Conservation (phyloP, 352 stramenopile species). For the Phytopythium oedochilum region DNA sequence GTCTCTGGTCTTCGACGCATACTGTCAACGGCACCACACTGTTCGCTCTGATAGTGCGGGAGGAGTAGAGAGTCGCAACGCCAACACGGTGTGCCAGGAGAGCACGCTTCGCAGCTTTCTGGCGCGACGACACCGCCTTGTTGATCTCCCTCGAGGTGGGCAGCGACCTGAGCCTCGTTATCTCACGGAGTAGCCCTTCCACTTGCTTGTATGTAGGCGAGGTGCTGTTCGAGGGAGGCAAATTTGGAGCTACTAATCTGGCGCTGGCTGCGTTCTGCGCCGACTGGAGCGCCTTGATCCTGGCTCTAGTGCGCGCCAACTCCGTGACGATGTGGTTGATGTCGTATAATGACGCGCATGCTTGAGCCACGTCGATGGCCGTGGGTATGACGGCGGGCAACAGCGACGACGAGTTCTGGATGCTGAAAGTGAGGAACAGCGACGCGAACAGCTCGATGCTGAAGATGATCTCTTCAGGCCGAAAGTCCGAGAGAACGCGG, state of each 20-base stretch:
- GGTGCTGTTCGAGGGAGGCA: conserved; percentile 11
- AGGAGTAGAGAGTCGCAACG: too few relatives aligned
- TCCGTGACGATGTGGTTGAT: conserved; percentile 2
- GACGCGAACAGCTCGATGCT: conserved; percentile 19
- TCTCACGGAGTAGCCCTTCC: too few relatives aligned
- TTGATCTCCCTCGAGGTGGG: too few relatives aligned
- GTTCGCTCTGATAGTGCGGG: too few relatives aligned
- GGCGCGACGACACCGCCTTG: too few relatives aligned
- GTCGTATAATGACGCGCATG: conserved; percentile 7
- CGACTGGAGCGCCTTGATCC: not conserved
- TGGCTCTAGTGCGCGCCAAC: not conserved
- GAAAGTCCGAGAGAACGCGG: conserved; percentile 11
- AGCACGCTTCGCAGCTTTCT: too few relatives aligned
- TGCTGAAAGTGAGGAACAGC: conserved; percentile 32
- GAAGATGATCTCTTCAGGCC: conserved; percentile 15
- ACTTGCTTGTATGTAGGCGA: not conserved
- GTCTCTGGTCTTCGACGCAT: too few relatives aligned
- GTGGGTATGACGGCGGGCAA: conserved; percentile 17
- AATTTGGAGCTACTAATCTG: too few relatives aligned
- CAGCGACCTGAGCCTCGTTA: too few relatives aligned
- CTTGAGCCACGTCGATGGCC: conserved; percentile 15
- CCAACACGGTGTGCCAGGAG: too few relatives aligned
- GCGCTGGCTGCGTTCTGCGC: not conserved
- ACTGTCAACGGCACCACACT: too few relatives aligned
- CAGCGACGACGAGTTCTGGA: conserved; percentile 34